Evolutionary conservation across 257 asterid genomes (phyloP).

Genomic region (Capsicum chinense): DNA sequence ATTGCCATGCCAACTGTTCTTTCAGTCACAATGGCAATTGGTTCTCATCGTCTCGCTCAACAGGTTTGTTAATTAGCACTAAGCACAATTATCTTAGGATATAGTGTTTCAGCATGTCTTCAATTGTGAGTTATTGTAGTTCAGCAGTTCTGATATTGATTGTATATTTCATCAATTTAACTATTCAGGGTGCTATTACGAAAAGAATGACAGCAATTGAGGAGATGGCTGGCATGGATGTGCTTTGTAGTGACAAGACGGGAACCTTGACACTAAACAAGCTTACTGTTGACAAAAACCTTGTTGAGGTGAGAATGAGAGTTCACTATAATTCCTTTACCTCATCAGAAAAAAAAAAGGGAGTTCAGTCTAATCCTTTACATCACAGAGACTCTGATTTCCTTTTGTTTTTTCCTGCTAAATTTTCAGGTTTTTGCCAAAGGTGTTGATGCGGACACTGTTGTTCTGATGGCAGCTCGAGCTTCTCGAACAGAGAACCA

Average conservation of each 20-base stretch:
- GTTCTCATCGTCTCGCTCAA: conserved; percentile 96
- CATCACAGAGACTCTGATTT: background rate
- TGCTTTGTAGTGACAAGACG: conserved; percentile 95
- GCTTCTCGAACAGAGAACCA: conserved; percentile 96
- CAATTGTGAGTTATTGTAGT: background rate
- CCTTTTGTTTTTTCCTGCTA: background rate
- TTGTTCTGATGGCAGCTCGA: conserved; percentile 96
- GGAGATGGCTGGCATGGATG: conserved; percentile 99
- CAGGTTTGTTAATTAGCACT: conserved; percentile 55
- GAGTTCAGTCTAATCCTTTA: background rate
- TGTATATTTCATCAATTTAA: background rate
- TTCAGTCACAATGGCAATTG: conserved; percentile 98
- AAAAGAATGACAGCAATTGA: conserved; percentile 99
- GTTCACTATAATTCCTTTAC: background rate
- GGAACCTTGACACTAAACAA: conserved; percentile 94
- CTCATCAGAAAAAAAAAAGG: background rate
- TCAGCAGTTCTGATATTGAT: conserved; percentile 21
- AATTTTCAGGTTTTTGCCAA: conserved; percentile 72
- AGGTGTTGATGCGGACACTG: conserved; percentile 89
- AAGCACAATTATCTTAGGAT: conserved; percentile 5
- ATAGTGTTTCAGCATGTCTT: conserved; percentile 9
- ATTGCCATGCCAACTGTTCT: conserved; percentile 99
- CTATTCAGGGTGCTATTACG: conserved; percentile 89
- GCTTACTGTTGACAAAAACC: conserved; percentile 96
- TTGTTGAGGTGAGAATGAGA: conserved; percentile 70